A percentile compares a stretch with the other conserved stretches of the same genome.
Conservation (phyloP, 345 rosid genomes). For the Gossypium ekmanianum region DNA sequence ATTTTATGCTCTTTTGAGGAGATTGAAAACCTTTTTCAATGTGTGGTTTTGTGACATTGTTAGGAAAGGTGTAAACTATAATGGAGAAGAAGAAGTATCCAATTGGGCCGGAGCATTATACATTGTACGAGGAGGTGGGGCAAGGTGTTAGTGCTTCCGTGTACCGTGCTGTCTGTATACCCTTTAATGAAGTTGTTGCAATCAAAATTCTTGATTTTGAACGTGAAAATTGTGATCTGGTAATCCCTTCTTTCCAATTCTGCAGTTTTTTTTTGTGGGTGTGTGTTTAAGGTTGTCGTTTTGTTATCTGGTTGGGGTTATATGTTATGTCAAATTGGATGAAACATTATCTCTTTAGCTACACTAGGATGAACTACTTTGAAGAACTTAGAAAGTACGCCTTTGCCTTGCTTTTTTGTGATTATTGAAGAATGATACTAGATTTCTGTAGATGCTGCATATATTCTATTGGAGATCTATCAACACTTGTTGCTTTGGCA, state of each 20-base stretch:
- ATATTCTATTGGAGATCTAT: neutral
- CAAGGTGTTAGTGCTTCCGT: constrained; percentile 93
- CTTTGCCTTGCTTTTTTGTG: neutral
- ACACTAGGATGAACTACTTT: neutral
- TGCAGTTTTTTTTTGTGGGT: neutral
- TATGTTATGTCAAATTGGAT: constrained; percentile 6
- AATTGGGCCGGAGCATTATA: constrained; percentile 71
- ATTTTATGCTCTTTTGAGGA: neutral
- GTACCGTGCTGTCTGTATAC: constrained; percentile 72
- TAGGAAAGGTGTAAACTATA: constrained; percentile 7
- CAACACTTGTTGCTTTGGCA: neutral
- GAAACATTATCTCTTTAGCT: neutral
- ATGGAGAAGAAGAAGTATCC: constrained; percentile 95
- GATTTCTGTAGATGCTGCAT: neutral
- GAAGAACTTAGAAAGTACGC: neutral
- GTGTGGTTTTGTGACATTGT: constrained; percentile 20
- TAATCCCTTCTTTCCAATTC: constrained; percentile 19
- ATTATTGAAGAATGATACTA: neutral
- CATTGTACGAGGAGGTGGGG: constrained; percentile 72
- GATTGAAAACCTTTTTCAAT: neutral
- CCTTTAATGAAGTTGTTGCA: constrained; percentile 72
- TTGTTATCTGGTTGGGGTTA: neutral
- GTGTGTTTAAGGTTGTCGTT: neutral
- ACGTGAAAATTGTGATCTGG: constrained; percentile 87
- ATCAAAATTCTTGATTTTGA: constrained; percentile 97